Base-by-base conservation (phyloP, 441 rosid genomes). In the Kokia cookei region DNA sequence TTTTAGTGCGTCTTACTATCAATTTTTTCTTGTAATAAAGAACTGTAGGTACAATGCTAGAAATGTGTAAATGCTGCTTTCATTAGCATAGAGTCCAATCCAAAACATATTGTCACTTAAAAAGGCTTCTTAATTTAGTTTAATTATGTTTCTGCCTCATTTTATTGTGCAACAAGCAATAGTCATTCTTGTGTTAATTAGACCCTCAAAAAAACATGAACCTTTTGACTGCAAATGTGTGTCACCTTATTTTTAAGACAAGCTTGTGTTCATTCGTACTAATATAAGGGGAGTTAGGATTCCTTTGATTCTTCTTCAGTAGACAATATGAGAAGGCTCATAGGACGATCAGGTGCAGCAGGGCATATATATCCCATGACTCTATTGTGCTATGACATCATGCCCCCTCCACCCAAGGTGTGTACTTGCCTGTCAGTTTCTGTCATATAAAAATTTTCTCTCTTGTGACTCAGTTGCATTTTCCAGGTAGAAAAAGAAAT, bases 321-420 rank as follows among this genome's bases (percentile, higher is more conserved):
- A 65, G 99, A 96, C 88, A 96, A 91, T 80, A 92, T 96, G 91
- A 89, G 96, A 87, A 86, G 99, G 90, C 83, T 96, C 73, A 88
- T 82, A 27, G 95, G 86, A 80, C 90, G 88, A 82, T 88, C 97
- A 78, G 97, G 93, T 63, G 84, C 85, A 78, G 96, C 97, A 8
- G 91, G 90, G 71, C 97, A 93, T 84, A 73, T 92, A 43, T 96
- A 90, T 73, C 99, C 98, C 29, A 79, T 93, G 77, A 84, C 97
- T 76, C 77, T 96, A 71, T 83, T 90, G 65, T 96, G 99, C 85
- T 69, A 89, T 77, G 93, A 90, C 79, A 90, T 96, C 76, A 96
- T 96, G 99, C 99, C 99, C 4, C 99, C 99, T 84, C 99, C 99
- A 45, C 76, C 78, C 3, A 85, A 85, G 88, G 99, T 91, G 62